Evolutionary conservation across 2,329 filamentous ascomycete genomes (phyloP), one percentile per base, ranked within the genome.

Genomic region (Aspergillus transmontanensis): DNA sequence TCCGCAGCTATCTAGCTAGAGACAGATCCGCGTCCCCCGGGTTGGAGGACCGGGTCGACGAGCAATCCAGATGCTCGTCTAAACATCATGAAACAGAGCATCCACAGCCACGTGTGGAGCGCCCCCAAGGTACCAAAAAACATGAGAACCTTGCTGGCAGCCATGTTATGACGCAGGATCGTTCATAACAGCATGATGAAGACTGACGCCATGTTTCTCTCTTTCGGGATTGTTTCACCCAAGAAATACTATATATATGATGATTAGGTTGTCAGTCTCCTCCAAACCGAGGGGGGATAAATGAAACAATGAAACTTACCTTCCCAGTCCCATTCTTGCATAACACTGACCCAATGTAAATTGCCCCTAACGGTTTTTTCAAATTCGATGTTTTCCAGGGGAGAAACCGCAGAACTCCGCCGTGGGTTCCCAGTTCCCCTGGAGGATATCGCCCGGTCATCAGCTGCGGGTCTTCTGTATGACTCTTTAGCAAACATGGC

Each of bases 271-370:
- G 64, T 64, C 56, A 41, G 46, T 39, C 23, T 45, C 53, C n/a
- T 46, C 41, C 23, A 14, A 51, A 51, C 26, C 32, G 26, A 16
- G 48, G 26, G 28, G 48, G 30, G 46, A 53, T 59, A n/a, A 32
- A 50, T 21, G 51, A 51, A 32, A 60, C 46, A 57, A 51, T 55
- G 54, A 57, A 53, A 69, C 12, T 79, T 79, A 90, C 88, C 85
- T 83, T 91, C 88, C 88, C 89, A 91, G n/a, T 82, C 80, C 87
- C 87, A 90, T 68, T 90, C 88, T 65, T 84, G 85, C 89, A 91
- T 91, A 48, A 91, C 87, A 43, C 88, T 86, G 10, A 90, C 80
- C 89, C 89, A 91, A 75, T 91, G 89, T 70, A 89, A 76, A 53
- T 81, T 81, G 4, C 89, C 89, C 66, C 86, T 83, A n/a, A 91